Base-by-base conservation (phyloP, 257 asterid species). In the Solanum lycopersicoides region DNA sequence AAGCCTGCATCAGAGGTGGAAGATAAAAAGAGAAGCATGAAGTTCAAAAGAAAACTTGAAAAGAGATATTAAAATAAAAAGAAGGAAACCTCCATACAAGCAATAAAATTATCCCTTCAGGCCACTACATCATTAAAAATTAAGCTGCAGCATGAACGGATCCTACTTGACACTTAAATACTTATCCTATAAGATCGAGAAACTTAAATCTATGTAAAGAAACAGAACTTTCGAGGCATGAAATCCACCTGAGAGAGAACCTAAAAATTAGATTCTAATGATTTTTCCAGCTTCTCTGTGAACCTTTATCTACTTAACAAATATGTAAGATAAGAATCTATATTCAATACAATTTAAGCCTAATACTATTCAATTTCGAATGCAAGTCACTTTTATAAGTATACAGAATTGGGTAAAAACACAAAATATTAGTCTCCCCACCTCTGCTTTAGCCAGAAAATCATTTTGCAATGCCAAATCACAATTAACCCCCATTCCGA, bases 1-100 rank as follows among this genome's bases (percentile, higher is more conserved):
- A 88, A 95, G 98, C 93, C 98, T 94, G 93, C 91, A 89, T 44
- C 32, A 89, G 45, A 80, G 60, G 82, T 47, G 84, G 84, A 76
- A 50, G 73, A 47, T 76, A 76, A 35, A 23, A 89, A 28, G 14
- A 41, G 83, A 75, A 8, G 13, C n/a, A 71, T 71, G n/a, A 89
- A 65, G 86, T 63, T 83, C 47, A 84, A 66, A 66, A 25, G 14
- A 65, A 82, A 45, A 9, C 88, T 11, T 47, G 37, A 86, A 90
- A 86, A 45, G n/a, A 76, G 34, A 79, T 42, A 28, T 16, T 21
- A 47, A 71, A 12, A 28, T 42, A 32, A 20, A 39, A 41, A 37
- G 47, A 56, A 28, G 47, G n/a, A 65, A 41, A 12, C 53, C 13
- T 23, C 35, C 83, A 13, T 41, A 39, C 35, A 75, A 41, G 35